Evolutionary conservation across 768 basidiomycete species (phyloP), one percentile per base, ranked within the genome.

Genomic region (Tricholoma terreum): DNA sequence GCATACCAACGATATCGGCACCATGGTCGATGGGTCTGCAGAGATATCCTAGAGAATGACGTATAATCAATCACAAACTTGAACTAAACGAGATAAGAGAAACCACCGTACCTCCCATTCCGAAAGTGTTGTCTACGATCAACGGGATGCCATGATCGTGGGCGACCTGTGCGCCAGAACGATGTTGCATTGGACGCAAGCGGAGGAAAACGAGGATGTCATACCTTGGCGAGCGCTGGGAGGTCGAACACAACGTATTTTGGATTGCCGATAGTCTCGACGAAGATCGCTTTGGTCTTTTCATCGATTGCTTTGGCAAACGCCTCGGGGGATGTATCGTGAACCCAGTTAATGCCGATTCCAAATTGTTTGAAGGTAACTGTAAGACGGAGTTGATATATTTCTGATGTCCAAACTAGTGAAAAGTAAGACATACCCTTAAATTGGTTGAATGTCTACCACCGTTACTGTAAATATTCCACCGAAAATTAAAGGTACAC

Each of bases 201-300:
- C 3, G 24, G 24, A 27, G 22, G 7, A 14, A n/a, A 56, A 31
- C 42, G 5, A 17, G 22, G 51, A 35, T n/a, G 8, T 50, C 54
- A 27, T 58, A 85, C 86, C 77, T 87, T 84, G 19, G 89, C 84
- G 35, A 93, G 73, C 27, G 80, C 85, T 2, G 86, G 79, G 17
- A 92, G 80, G 42, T 85, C 82, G n/a, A 77, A 76, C 54, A 93
- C 77, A 54, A 79, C 76, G 64, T 84, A 90, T 64, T 85, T 86
- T 0, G 90, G 89, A 67, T 92, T 92, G n/a, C 85, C 86, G 43
- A 93, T 89, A 55, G 76, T 84, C 72, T 92, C 90, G 7, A 91
- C 77, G 67, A 79, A 90, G 50, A 91, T 80, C 0, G 84, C 89
- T 65, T 87, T 91, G 9, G 91, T 93, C 33, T 85, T 84, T 11